Evolutionary conservation across 352 stramenopile genomes (phyloP).

Genomic region (Phytopythium helicoides): DNA sequence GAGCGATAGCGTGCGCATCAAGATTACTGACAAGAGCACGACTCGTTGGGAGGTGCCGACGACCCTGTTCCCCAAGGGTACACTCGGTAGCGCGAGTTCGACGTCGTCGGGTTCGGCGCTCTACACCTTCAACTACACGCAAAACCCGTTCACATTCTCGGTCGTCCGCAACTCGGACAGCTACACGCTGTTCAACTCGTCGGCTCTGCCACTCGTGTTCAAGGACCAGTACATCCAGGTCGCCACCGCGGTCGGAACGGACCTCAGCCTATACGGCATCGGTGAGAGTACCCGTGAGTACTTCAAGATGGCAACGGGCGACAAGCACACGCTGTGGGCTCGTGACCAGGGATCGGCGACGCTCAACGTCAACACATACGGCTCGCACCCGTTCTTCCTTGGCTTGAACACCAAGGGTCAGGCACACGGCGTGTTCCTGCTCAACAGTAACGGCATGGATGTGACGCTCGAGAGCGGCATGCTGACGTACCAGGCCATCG

Average conservation of each 20-base stretch:
- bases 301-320: conserved; percentile 31
- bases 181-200: conserved; percentile 44
- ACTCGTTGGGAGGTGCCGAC: conserved; percentile 48
- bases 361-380: conserved; percentile 51
- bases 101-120: neutral
- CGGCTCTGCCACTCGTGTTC: conserved; percentile 27
- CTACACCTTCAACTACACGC: conserved; percentile 33
- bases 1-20: conserved; percentile 40
- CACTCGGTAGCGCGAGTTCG: conserved; percentile 7
- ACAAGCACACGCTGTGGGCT: conserved; percentile 53
- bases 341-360: conserved; percentile 30
- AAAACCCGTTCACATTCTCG: conserved; percentile 39
- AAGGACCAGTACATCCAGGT: conserved; percentile 47
- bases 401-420: conserved; percentile 32
- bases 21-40: conserved; percentile 49
- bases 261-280: conserved; percentile 36
- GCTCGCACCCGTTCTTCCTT: conserved; percentile 59
- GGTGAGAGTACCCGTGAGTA: conserved; percentile 36
- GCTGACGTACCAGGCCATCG: conserved; percentile 54
- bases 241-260: conserved; percentile 15
- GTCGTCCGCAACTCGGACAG: conserved; percentile 32
- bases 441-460: conserved; percentile 72
- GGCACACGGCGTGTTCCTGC: conserved; percentile 49
- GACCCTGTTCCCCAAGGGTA: conserved; percentile 30
- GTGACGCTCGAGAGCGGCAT: conserved; percentile 35